A percentile compares a stretch with the other conserved stretches of the same genome.
These are phyloP conservation scores for Cutaneotrichosporon cutaneum DNA, from an alignment of 1,284 basidiomycete species.

Conservation along the genomic window DNA sequence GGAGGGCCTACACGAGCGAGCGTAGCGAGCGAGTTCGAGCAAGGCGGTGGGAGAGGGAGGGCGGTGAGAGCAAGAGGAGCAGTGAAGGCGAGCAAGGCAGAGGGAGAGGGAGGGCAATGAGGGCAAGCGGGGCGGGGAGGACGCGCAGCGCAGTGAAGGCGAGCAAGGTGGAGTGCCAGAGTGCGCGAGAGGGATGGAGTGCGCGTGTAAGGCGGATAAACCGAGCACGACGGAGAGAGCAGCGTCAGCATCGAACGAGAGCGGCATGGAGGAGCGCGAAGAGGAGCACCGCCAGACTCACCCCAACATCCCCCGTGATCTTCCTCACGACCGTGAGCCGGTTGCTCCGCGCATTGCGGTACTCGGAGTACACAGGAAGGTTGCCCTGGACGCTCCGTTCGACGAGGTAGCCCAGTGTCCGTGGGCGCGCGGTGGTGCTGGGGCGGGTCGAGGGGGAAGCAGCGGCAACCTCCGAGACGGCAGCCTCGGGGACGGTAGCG, in stretches of 20 bases:
- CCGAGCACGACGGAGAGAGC: too few species aligned
- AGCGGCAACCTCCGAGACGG: too few species aligned
- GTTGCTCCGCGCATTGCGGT: constrained; percentile 34
- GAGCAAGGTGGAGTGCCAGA: too few species aligned
- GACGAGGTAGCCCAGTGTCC: constrained; percentile 22
- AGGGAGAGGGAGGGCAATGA: background rate
- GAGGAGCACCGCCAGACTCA: constrained; percentile 7
- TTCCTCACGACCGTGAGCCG: constrained; percentile 35
- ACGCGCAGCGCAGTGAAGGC: background rate
- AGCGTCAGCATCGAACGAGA: background rate
- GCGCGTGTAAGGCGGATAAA: too few species aligned
- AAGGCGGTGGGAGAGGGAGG: background rate
- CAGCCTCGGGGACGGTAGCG: background rate
- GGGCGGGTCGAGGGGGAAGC: too few species aligned
- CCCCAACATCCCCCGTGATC: constrained; percentile 32
- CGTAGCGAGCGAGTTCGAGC: background rate
- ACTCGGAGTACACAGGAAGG: constrained; percentile 44
- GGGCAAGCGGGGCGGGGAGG: background rate
- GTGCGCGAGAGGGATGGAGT: too few species aligned
- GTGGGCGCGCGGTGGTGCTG: background rate
- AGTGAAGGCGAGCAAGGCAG: background rate
- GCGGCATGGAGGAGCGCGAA: too few species aligned
- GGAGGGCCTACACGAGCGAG: constrained; percentile 29
- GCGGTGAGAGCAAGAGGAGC: background rate
- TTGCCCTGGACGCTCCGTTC: constrained; percentile 25